A percentile compares a stretch with the other conserved stretches of the same genome.
phyloP scores from a whole-genome alignment of 108 stramenopile species.

The Parmales sp. region DNA sequence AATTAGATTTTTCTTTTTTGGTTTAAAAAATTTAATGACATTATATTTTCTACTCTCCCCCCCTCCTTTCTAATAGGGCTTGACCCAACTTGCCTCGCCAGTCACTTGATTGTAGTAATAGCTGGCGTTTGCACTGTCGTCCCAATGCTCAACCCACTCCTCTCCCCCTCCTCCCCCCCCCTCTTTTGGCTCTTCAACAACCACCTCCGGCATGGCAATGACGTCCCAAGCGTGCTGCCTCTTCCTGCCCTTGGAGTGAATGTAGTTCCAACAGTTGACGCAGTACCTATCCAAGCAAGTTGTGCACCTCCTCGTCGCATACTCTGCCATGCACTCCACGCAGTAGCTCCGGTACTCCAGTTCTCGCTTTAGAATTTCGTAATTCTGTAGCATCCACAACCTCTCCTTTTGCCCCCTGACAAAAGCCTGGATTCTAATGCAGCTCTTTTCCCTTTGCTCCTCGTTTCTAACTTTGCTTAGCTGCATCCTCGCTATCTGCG shows the following conservation, averaged over 20 bases:
- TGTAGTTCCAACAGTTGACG: not conserved
- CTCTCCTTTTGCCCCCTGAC: not conserved
- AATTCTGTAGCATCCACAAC: not conserved
- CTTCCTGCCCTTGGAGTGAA: slow-evolving; percentile 5
- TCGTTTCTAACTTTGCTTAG: not conserved
- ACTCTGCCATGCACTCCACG: not conserved
- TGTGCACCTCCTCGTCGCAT: slow-evolving; percentile 6
- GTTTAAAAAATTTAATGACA: too few relatives aligned
- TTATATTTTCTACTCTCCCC: too few relatives aligned
- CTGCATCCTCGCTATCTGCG: not conserved
- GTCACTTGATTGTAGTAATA: slow-evolving; percentile 15
- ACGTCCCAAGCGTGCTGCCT: slow-evolving; percentile 6
- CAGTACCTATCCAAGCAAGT: slow-evolving; percentile 12
- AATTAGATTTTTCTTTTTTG: too few relatives aligned
- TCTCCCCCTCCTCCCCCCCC: not conserved
- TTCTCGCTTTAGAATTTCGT: not conserved
- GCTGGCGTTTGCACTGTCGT: slow-evolving; percentile 6
- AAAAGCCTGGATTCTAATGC: not conserved
- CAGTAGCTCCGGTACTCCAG: slow-evolving; percentile 11
- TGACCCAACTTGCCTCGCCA: slow-evolving; percentile 12
- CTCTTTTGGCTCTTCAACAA: not conserved
- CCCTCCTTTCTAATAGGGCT: not conserved
- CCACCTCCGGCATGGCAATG: not conserved
- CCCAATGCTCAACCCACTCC: slow-evolving; percentile 20
- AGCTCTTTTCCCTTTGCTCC: not conserved